Percentiles rank a stretch among this genome's conserved stretches.
Conservation (phyloP, 352 stramenopile species). For the Pythium dissimile region DNA sequence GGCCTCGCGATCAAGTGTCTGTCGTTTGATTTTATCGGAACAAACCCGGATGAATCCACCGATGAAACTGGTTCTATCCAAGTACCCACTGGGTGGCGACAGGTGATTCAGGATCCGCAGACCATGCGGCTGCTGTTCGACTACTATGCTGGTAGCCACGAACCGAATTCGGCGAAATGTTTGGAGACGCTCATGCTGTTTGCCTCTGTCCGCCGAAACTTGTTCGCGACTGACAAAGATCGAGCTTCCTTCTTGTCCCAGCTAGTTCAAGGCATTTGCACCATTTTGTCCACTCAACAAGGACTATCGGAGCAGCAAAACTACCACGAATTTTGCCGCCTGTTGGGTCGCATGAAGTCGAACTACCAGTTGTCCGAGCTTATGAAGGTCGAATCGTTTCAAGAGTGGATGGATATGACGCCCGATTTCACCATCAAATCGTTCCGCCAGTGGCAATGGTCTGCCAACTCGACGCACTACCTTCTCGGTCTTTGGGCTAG, state of each 20-base stretch:
- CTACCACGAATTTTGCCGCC: constrained; percentile 98
- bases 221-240: constrained; percentile 97
- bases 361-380: constrained; percentile 98
- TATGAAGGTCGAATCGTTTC: constrained; percentile 95
- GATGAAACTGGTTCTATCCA: constrained; percentile 98
- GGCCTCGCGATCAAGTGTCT: constrained; percentile 93
- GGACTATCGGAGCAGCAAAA: constrained; percentile 98
- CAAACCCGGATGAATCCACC: constrained; percentile 96
- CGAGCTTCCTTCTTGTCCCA: constrained; percentile 91
- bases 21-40: constrained; percentile 99
- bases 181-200: constrained; percentile 97
- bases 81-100: constrained; percentile 94
- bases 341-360: constrained; percentile 96
- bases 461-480: constrained; percentile 95
- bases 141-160: constrained; percentile 93
- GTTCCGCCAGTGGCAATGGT: constrained; percentile 96
- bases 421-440: constrained; percentile 96
- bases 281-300: constrained; percentile 93
- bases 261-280: constrained; percentile 92
- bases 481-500: constrained; percentile 95
- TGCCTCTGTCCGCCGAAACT: constrained; percentile 92
- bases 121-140: constrained; percentile 96
- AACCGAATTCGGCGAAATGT: constrained; percentile 93
- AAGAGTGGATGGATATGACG: constrained; percentile 96
- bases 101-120: constrained; percentile 91